Evolutionary conservation across 331 rosid species (phyloP).

Genomic region (Saraca asoca): DNA sequence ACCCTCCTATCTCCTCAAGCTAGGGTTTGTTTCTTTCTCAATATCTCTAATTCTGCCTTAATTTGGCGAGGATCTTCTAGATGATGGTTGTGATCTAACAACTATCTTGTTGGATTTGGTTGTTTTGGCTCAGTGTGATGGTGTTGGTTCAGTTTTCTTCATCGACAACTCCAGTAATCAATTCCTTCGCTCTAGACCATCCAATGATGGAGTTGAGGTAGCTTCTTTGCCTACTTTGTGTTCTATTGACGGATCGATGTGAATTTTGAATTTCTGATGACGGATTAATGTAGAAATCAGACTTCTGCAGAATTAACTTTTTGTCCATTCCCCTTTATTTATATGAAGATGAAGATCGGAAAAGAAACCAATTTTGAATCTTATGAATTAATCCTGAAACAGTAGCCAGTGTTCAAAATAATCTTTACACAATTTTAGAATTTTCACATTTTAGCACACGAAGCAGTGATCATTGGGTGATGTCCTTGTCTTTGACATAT

Average conservation of each 20-base stretch:
- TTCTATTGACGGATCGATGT: background rate
- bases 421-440: too few species aligned
- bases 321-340: background rate
- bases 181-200: constrained; percentile 60
- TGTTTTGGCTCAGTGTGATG: constrained; percentile 55
- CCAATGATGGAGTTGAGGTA: constrained; percentile 59
- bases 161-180: constrained; percentile 58
- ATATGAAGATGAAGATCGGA: background rate
- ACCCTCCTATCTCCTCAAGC: constrained; percentile 50
- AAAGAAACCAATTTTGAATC: constrained; percentile 17
- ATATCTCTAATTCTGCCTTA: constrained; percentile 12
- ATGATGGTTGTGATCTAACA: constrained; percentile 54
- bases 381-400: background rate
- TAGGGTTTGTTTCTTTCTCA: constrained; percentile 52
- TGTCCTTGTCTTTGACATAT: too few species aligned
- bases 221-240: background rate
- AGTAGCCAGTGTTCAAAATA: background rate
- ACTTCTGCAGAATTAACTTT: background rate
- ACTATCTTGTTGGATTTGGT: constrained; percentile 34
- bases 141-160: constrained; percentile 63
- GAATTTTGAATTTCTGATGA: constrained; percentile 13
- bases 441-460: too few species aligned
- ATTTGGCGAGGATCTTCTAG: background rate
- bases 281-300: constrained; percentile 3
- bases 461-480: too few species aligned